Percentiles rank a stretch among this genome's conserved stretches.
Evolutionary conservation across 2,329 filamentous ascomycete species (phyloP).

Genomic region (Phoma herbarum): DNA sequence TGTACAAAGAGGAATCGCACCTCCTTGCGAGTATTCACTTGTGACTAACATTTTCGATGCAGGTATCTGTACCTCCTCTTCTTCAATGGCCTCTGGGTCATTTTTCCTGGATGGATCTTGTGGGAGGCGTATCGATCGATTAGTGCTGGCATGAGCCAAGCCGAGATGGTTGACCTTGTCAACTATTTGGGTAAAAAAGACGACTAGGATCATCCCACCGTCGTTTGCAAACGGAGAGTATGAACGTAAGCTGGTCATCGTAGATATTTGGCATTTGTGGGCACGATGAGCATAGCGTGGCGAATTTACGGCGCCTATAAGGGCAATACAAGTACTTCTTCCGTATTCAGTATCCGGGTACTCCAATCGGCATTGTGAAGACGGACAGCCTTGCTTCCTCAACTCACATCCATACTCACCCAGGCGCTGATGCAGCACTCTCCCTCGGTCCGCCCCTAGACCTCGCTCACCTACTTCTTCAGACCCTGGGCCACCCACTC

Average conservation of each 20-base stretch:
- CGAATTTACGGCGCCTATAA: neutral
- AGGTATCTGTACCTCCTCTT: slow-evolving; percentile 70
- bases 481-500: too few species aligned
- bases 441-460: neutral
- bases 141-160: slow-evolving; percentile 47
- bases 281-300: neutral
- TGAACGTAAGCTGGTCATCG: neutral
- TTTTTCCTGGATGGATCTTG: slow-evolving; percentile 66
- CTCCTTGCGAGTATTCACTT: neutral
- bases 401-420: too few species aligned
- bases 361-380: neutral
- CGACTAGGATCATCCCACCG: slow-evolving; percentile 6
- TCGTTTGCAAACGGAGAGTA: too few species aligned
- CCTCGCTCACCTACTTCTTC: too few species aligned
- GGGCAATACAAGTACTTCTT: neutral
- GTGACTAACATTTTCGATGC: neutral
- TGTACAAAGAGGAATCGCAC: too few species aligned
- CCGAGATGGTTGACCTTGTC: slow-evolving; percentile 51
- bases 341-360: neutral
- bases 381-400: neutral
- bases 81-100: slow-evolving; percentile 71
- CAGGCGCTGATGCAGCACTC: neutral
- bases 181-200: slow-evolving; percentile 50
- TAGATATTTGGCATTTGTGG: neutral
- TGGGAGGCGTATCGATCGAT: slow-evolving; percentile 61